A percentile compares a stretch with the other conserved stretches of the same genome.
These are phyloP conservation scores for Auricularia cornea DNA, from an alignment of 768 basidiomycete species.

Conservation along the genomic window DNA sequence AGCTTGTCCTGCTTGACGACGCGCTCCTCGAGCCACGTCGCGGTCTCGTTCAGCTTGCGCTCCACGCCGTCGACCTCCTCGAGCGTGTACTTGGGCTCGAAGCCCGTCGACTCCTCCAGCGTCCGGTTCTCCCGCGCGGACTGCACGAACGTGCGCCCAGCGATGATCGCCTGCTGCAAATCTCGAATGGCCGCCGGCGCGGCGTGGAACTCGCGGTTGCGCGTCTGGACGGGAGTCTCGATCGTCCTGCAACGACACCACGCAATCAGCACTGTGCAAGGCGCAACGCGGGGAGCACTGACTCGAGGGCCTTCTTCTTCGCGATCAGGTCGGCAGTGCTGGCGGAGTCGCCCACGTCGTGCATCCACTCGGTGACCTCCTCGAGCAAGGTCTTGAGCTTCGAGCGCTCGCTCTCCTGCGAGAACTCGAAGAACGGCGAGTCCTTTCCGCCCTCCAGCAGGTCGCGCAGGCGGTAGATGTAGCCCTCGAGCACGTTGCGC, in stretches of 20 bases:
- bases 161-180: conserved; percentile 62
- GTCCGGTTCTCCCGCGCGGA: conserved; percentile 74
- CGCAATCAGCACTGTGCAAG: neutral
- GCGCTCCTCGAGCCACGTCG: conserved; percentile 72
- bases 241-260: conserved; percentile 39
- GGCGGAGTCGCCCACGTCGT: conserved; percentile 75
- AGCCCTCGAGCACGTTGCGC: conserved; percentile 82
- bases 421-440: conserved; percentile 80
- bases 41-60: conserved; percentile 66
- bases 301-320: conserved; percentile 80
- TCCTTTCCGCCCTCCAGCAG: conserved; percentile 56
- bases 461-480: conserved; percentile 86
- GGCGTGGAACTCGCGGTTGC: conserved; percentile 81
- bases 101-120: conserved; percentile 45
- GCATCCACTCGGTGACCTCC: conserved; percentile 76
- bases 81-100: conserved; percentile 72
- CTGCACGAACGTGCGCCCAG: conserved; percentile 59
- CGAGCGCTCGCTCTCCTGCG: conserved; percentile 60
- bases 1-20: conserved; percentile 76
- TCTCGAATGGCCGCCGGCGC: conserved; percentile 84
- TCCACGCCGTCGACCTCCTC: conserved; percentile 82
- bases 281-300: neutral
- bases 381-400: conserved; percentile 58
- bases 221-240: conserved; percentile 75
- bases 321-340: conserved; percentile 65